Evolutionary conservation across 768 basidiomycete genomes (phyloP).

Genomic region (Amanita subjunquillea): DNA sequence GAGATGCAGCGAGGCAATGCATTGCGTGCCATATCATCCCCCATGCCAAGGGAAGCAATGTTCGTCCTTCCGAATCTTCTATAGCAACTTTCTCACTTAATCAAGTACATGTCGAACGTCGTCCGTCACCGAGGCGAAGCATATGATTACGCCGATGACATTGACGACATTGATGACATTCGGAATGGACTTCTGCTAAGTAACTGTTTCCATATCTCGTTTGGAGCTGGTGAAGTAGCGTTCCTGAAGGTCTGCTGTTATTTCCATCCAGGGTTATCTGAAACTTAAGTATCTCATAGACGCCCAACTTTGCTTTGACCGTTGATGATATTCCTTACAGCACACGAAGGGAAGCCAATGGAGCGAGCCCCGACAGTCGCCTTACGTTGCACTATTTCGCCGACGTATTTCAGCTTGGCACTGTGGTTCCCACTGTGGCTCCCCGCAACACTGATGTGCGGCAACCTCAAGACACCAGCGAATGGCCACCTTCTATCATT

Average conservation of each 20-base stretch:
- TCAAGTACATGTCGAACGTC: too few species aligned
- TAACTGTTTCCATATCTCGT: constrained; percentile 1
- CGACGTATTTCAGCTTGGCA: too few species aligned
- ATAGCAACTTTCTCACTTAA: too few species aligned
- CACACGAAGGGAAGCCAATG: background rate
- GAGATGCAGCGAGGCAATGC: background rate
- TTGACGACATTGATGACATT: constrained; percentile 5
- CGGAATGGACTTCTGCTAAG: constrained; percentile 9
- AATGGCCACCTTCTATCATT: constrained; percentile 5
- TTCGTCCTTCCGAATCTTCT: constrained; percentile 1
- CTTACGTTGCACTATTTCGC: background rate
- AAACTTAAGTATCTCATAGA: constrained; percentile 4
- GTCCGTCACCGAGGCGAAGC: too few species aligned
- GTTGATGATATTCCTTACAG: background rate
- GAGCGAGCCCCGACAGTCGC: too few species aligned
- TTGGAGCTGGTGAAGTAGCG: constrained; percentile 7
- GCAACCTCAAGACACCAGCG: constrained; percentile 5
- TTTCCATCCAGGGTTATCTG: background rate
- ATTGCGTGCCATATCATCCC: constrained; percentile 8
- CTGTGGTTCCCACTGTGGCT: background rate
- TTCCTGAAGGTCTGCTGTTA: constrained; percentile 10
- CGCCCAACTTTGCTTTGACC: constrained; percentile 7
- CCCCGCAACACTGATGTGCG: constrained; percentile 4
- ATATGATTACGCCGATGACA: too few species aligned
- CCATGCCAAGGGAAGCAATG: constrained; percentile 9